phyloP scores from a whole-genome alignment of 2,329 filamentous ascomycete genomes.

The Beauveria sp. region DNA sequence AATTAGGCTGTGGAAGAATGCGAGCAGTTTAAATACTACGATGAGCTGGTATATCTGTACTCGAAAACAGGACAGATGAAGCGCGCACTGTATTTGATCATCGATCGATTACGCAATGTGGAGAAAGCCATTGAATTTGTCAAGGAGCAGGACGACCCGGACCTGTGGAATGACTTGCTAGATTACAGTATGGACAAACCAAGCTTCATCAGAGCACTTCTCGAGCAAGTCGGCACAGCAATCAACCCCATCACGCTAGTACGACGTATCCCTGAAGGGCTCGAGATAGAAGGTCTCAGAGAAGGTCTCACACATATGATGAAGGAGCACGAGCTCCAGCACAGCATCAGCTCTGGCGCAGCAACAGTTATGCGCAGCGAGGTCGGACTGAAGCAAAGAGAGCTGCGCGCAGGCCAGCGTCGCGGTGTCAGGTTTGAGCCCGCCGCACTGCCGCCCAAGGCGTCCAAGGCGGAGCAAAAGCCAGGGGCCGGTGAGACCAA shows the following conservation, averaged over 20 bases:
- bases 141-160: constrained; percentile 84
- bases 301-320: constrained; percentile 87
- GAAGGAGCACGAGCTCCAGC: constrained; percentile 91
- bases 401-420: constrained; percentile 69
- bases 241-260: constrained; percentile 91
- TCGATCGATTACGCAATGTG: constrained; percentile 86
- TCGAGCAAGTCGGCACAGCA: constrained; percentile 89
- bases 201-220: constrained; percentile 80
- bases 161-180: constrained; percentile 90
- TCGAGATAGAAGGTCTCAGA: constrained; percentile 84
- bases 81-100: constrained; percentile 83
- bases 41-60: constrained; percentile 90
- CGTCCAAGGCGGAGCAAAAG: constrained; percentile 30
- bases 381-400: constrained; percentile 75
- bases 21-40: constrained; percentile 71
- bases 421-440: constrained; percentile 81
- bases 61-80: constrained; percentile 94
- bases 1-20: constrained; percentile 64
- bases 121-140: constrained; percentile 90
- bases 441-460: constrained; percentile 35
- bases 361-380: constrained; percentile 81
- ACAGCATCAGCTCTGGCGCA: constrained; percentile 84
- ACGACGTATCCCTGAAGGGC: constrained; percentile 79
- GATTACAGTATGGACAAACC: constrained; percentile 98
- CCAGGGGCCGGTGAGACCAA: constrained; percentile 16